Percentiles rank a stretch among this genome's conserved stretches.
Evolutionary conservation across 331 rosid species (phyloP).

Genomic region (Phaseolus coccineus): DNA sequence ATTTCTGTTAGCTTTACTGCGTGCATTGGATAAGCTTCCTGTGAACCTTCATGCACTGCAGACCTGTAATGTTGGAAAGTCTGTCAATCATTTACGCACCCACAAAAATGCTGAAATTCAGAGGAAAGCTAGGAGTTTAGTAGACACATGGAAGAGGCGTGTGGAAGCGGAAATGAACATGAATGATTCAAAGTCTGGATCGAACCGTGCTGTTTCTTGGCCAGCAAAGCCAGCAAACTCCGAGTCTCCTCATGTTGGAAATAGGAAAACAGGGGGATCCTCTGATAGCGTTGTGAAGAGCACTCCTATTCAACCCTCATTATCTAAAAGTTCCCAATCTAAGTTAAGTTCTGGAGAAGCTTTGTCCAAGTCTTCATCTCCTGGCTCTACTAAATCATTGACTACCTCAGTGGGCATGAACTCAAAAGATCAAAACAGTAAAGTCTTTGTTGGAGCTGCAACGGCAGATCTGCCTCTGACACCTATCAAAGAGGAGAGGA

Average conservation of each 20-base stretch:
- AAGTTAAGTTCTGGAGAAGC: slow-evolving; percentile 66
- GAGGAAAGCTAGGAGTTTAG: slow-evolving; percentile 83
- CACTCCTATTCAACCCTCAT: slow-evolving; percentile 55
- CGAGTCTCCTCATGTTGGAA: slow-evolving; percentile 73
- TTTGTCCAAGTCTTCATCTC: slow-evolving; percentile 60
- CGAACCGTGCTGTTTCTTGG: slow-evolving; percentile 71
- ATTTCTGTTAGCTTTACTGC: slow-evolving; percentile 77
- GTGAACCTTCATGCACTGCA: slow-evolving; percentile 85
- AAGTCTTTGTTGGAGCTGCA: slow-evolving; percentile 52
- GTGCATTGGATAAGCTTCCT: slow-evolving; percentile 91
- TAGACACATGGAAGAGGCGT: slow-evolving; percentile 94
- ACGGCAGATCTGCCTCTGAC: slow-evolving; percentile 65
- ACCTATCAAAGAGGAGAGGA: slow-evolving; percentile 74
- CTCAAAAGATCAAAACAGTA: slow-evolving; percentile 62
- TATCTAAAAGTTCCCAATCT: slow-evolving; percentile 61
- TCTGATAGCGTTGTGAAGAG: slow-evolving; percentile 69
- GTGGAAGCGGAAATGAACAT: slow-evolving; percentile 91
- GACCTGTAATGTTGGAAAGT: slow-evolving; percentile 84
- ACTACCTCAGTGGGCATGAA: slow-evolving; percentile 49
- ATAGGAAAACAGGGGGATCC: slow-evolving; percentile 58
- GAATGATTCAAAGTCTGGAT: slow-evolving; percentile 68
- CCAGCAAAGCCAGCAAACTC: slow-evolving; percentile 58
- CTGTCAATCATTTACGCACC: slow-evolving; percentile 81
- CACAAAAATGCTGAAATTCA: slow-evolving; percentile 89
- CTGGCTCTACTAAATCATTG: slow-evolving; percentile 58